phyloP scores from a whole-genome alignment of 257 asterid species.

The Gentiana dahurica region DNA sequence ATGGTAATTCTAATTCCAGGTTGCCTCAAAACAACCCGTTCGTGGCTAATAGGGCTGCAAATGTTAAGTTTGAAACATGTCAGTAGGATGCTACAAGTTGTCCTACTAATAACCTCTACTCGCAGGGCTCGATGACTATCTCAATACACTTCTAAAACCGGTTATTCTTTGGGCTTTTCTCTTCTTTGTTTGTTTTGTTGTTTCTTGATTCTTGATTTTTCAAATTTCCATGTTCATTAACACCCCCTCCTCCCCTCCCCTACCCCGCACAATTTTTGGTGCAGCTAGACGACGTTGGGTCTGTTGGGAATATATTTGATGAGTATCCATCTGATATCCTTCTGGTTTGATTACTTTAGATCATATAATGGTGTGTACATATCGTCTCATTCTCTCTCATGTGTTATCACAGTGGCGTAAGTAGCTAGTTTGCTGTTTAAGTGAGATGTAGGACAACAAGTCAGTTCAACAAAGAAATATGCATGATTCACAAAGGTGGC shows the following conservation, averaged over 20 bases:
- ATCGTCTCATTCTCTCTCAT: not conserved
- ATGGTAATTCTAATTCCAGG: slow-evolving; percentile 15
- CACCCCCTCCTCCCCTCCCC: not conserved
- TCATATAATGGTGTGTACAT: slow-evolving; percentile 36
- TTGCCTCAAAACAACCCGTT: slow-evolving; percentile 27
- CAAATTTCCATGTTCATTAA: not conserved
- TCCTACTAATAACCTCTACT: slow-evolving; percentile 17
- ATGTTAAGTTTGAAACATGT: slow-evolving; percentile 41
- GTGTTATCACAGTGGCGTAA: slow-evolving; percentile 17
- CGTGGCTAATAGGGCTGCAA: slow-evolving; percentile 22
- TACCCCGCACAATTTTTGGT: too few species aligned
- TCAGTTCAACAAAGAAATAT: slow-evolving; percentile 12
- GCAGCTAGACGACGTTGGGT: slow-evolving; percentile 53
- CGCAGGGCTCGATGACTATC: slow-evolving; percentile 71
- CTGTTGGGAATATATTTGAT: slow-evolving; percentile 53
- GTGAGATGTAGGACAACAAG: slow-evolving; percentile 9
- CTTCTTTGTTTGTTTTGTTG: not conserved
- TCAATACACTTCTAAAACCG: slow-evolving; percentile 63
- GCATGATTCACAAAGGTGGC: slow-evolving; percentile 38
- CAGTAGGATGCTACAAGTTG: slow-evolving; percentile 35
- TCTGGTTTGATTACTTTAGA: slow-evolving; percentile 36
- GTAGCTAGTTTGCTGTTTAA: slow-evolving; percentile 12
- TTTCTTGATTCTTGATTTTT: not conserved
- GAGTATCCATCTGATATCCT: slow-evolving; percentile 58
- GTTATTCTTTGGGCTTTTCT: too few species aligned